Evolutionary conservation across 2,329 filamentous ascomycete genomes (phyloP).

Genomic region (Aspergillus fumigatus): DNA sequence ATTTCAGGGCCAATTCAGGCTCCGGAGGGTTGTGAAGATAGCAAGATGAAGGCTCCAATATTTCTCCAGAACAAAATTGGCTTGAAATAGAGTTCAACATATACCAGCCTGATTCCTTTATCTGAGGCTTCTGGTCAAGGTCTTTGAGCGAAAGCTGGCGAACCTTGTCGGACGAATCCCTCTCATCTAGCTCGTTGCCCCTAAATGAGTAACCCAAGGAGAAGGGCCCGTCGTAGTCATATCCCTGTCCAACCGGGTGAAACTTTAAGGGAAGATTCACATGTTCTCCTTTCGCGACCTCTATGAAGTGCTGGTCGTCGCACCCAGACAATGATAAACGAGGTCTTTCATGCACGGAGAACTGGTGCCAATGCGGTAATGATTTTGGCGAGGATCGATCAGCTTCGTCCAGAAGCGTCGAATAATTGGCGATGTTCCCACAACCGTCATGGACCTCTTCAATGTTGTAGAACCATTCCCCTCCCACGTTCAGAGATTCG

Average conservation of each 20-base stretch:
- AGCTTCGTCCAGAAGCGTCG: slow-evolving; percentile 58
- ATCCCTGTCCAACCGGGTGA: slow-evolving; percentile 55
- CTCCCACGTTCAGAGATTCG: slow-evolving; percentile 75
- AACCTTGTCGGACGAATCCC: slow-evolving; percentile 53
- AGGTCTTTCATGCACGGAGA: slow-evolving; percentile 83
- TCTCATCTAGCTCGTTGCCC: slow-evolving; percentile 65
- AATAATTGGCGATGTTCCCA: slow-evolving; percentile 78
- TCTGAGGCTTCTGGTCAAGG: slow-evolving; percentile 59
- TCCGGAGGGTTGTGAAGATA: slow-evolving; percentile 86
- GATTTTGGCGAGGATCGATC: slow-evolving; percentile 56
- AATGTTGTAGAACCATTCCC: slow-evolving; percentile 83
- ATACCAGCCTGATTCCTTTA: slow-evolving; percentile 79
- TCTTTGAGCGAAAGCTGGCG: slow-evolving; percentile 55
- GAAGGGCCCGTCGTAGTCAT: slow-evolving; percentile 61
- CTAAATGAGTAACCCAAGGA: slow-evolving; percentile 78
- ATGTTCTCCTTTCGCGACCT: slow-evolving; percentile 70
- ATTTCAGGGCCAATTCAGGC: slow-evolving; percentile 68
- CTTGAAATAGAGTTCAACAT: slow-evolving; percentile 75
- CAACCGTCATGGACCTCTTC: slow-evolving; percentile 89
- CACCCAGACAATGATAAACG: slow-evolving; percentile 67
- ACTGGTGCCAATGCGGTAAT: slow-evolving; percentile 66
- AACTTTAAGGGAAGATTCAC: slow-evolving; percentile 68
- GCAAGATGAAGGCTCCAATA: slow-evolving; percentile 92
- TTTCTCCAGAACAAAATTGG: slow-evolving; percentile 77
- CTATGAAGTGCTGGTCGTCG: slow-evolving; percentile 73